Evolutionary conservation across 108 stramenopile species (phyloP).

Genomic region (Skeletonema costatum): DNA sequence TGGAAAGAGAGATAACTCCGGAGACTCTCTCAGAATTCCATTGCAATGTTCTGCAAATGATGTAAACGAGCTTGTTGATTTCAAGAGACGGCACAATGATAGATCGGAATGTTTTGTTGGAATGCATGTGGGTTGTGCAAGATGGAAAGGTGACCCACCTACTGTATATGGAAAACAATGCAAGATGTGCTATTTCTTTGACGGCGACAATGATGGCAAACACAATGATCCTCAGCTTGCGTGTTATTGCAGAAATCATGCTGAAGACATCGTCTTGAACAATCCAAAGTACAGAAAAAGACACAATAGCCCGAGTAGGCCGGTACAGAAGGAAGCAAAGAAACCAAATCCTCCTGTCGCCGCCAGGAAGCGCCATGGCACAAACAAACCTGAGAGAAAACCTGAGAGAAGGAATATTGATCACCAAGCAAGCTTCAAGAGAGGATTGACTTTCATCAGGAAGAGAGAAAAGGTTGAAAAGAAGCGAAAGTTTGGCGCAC

Average conservation of each 20-base stretch:
- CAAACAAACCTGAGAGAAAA: background rate
- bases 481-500: background rate
- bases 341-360: too few species aligned
- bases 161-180: constrained; percentile 5
- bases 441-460: background rate
- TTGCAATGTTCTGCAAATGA: constrained; percentile 42
- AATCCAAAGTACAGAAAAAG: background rate
- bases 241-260: constrained; percentile 24
- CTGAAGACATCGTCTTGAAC: background rate
- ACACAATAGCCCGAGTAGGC: background rate
- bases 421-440: background rate
- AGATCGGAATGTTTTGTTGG: constrained; percentile 6
- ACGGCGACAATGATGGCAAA: constrained; percentile 11
- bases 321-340: too few species aligned
- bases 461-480: background rate
- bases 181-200: constrained; percentile 26
- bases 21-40: constrained; percentile 21
- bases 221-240: constrained; percentile 3
- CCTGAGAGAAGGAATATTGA: background rate
- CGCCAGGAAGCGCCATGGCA: background rate
- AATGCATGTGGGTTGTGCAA: constrained; percentile 35
- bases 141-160: constrained; percentile 12
- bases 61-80: constrained; percentile 21
- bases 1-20: constrained; percentile 16
- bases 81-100: constrained; percentile 23